phyloP scores from a whole-genome alignment of 176 grass and related monocot species.

The Metroxylon sagu region DNA sequence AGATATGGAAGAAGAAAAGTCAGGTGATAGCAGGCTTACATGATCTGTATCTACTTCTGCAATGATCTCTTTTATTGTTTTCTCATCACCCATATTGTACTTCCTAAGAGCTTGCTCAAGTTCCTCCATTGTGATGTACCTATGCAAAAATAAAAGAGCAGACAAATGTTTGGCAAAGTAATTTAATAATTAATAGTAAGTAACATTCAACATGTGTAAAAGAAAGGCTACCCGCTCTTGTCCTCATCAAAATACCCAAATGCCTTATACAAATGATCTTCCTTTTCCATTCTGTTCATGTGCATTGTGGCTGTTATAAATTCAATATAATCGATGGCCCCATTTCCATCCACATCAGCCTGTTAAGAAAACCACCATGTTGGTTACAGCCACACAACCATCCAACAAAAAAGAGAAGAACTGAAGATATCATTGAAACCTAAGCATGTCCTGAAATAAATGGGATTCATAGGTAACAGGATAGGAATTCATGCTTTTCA shows the following conservation, averaged over 20 bases:
- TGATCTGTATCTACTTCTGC: conserved; percentile 13
- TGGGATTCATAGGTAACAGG: no score
- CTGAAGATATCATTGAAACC: background rate
- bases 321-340: conserved; percentile 16
- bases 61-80: conserved; percentile 15
- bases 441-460: no score
- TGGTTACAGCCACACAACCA: background rate
- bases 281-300: conserved; percentile 21
- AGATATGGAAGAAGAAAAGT: background rate
- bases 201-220: background rate
- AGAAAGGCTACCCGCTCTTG: conserved; percentile 10
- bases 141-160: background rate
- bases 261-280: conserved; percentile 14
- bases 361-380: background rate
- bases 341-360: conserved; percentile 20
- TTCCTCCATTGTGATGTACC: conserved; percentile 14
- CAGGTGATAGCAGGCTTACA: background rate
- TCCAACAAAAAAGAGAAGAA: background rate
- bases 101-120: conserved; percentile 8
- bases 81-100: conserved; percentile 10
- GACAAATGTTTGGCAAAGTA: background rate
- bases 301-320: conserved; percentile 18
- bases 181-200: background rate
- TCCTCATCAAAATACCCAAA: conserved; percentile 17
- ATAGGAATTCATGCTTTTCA: no score